Conservation (phyloP, 2,329 filamentous ascomycete genomes). For the Lasiodiplodia citricola region DNA sequence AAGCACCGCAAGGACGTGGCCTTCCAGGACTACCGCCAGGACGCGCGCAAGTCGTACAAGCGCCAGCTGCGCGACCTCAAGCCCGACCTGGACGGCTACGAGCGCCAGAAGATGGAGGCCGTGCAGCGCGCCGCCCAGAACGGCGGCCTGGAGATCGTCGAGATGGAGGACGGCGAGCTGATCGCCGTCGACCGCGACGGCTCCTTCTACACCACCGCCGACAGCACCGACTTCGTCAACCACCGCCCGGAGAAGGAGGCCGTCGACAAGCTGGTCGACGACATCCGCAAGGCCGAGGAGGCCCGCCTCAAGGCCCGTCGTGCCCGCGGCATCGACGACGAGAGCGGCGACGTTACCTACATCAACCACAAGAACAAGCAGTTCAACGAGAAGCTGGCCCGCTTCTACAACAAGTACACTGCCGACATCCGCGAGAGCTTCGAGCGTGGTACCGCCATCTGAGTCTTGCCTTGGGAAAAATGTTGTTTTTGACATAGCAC, state of each 20-base stretch:
- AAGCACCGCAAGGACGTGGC: slow-evolving; percentile 82
- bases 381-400: slow-evolving; percentile 95
- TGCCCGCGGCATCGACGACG: slow-evolving; percentile 73
- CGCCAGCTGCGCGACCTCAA: slow-evolving; percentile 79
- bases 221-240: slow-evolving; percentile 79
- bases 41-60: slow-evolving; percentile 93
- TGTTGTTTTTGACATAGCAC: background rate
- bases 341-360: slow-evolving; percentile 91
- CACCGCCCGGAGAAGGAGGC: slow-evolving; percentile 87
- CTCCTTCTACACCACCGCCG: slow-evolving; percentile 86
- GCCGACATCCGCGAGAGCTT: slow-evolving; percentile 96
- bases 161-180: slow-evolving; percentile 93
- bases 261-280: slow-evolving; percentile 84
- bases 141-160: slow-evolving; percentile 88
- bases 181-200: slow-evolving; percentile 93
- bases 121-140: slow-evolving; percentile 83
- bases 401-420: slow-evolving; percentile 99
- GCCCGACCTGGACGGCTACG: slow-evolving; percentile 82
- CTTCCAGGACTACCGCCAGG: slow-evolving; percentile 86
- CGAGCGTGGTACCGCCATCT: slow-evolving; percentile 92
- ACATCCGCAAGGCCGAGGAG: slow-evolving; percentile 83
- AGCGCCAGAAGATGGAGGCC: slow-evolving; percentile 81
- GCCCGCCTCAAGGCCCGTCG: slow-evolving; percentile 82
- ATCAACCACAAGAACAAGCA: slow-evolving; percentile 82
- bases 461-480: background rate